Evolutionary conservation across 208 protist species (phyloP), one percentile per base, ranked within the genome.

Genomic region (Naegleria gruberi): DNA sequence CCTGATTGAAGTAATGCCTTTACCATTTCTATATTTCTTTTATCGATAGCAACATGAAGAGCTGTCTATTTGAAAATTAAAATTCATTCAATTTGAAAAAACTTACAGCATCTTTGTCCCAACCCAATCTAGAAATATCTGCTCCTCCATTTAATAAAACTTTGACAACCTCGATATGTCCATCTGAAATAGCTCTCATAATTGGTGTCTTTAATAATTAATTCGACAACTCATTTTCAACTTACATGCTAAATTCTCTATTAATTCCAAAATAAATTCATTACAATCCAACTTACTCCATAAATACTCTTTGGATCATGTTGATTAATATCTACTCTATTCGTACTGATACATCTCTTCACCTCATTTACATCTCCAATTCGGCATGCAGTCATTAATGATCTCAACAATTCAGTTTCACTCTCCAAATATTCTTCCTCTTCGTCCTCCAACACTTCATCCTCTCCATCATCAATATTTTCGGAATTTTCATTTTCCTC

Each of bases 221-320:
- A n/a, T 6, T 19, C 46, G 15, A 55, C 46, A 55, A 55, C 5
- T 55, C 46, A 55, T 55, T 5, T n/a, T 74, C 4, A 74, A 30
- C 7, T 37, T 37, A 30, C 26, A 37, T 37, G 6, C 26, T 77
- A 23, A 23, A 65, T 1, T 19, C 5, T 55, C 15, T 19, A 19
- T 74, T 74, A 74, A 74, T 30, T 74, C 26, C 4, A 30, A n/a
- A 74, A 74, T 74, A 6, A 74, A 74, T n/a, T 74, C 26, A 74
- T n/a, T n/a, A 74, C n/a, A n/a, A n/a, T n/a, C n/a, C n/a, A 5
- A 77, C 65, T 37, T 77, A 77, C 65, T 77, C 65, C 65, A 37
- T 77, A 77, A 77, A 77, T 77, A 77, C 65, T 77, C 34, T 77
- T 77, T n/a, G 65, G 65, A 77, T 77, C 65, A 77, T 77, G 65